phyloP scores from a whole-genome alignment of 768 basidiomycete species.

The Pulveroboletus sp. region DNA sequence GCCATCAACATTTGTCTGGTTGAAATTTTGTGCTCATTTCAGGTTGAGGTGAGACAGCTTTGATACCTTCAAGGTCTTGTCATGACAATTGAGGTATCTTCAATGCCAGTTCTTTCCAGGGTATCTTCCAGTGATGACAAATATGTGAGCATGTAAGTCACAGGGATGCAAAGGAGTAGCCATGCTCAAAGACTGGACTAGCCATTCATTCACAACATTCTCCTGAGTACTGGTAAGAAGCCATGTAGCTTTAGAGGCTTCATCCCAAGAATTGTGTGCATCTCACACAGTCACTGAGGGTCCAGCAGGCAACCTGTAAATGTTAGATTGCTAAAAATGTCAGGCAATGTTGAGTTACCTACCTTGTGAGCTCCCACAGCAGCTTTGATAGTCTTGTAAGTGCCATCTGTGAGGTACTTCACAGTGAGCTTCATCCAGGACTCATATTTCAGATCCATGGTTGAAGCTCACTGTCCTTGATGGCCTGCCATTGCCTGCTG shows the following conservation, averaged over 20 bases:
- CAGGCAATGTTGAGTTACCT: background rate
- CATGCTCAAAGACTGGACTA: too few species aligned
- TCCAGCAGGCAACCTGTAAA: constrained; percentile 1
- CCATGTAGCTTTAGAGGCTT: too few species aligned
- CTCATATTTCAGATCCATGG: constrained; percentile 1
- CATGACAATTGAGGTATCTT: background rate
- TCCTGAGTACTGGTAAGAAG: too few species aligned
- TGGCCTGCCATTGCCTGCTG: background rate
- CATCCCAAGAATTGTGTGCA: too few species aligned
- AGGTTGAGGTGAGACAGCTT: too few species aligned
- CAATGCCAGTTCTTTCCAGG: background rate
- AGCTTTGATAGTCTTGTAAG: background rate
- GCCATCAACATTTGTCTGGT: too few species aligned
- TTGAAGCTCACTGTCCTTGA: background rate
- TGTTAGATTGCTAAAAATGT: background rate
- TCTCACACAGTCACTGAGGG: constrained; percentile 1
- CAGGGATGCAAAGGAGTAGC: background rate
- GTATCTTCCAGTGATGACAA: background rate
- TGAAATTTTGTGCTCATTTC: too few species aligned
- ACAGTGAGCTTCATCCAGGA: constrained; percentile 5
- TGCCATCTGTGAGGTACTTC: background rate
- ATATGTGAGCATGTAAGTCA: background rate
- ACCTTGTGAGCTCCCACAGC: background rate
- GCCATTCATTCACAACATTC: too few species aligned
- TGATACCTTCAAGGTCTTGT: too few species aligned